Conservation (phyloP, 2,329 filamentous ascomycete species). For the Talaromyces marneffei region DNA sequence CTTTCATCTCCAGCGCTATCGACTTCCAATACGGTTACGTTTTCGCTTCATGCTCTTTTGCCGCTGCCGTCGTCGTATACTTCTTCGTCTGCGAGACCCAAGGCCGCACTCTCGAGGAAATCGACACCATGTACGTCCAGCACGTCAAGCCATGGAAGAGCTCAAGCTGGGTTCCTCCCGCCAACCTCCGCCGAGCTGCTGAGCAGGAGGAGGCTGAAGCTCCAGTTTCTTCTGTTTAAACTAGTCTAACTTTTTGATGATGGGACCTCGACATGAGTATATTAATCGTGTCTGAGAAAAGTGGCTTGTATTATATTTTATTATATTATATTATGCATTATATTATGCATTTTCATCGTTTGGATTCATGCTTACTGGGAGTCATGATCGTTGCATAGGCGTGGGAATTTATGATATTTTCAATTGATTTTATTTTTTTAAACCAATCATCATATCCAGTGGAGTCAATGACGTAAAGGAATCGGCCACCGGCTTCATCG, state of each 20-base stretch:
- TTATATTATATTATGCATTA: background rate
- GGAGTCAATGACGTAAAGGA: background rate
- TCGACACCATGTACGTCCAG: slow-evolving; percentile 71
- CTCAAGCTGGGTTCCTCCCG: slow-evolving; percentile 42
- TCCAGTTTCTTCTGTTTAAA: too few species aligned
- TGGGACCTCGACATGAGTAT: background rate
- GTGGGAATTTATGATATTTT: background rate
- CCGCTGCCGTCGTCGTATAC: slow-evolving; percentile 61
- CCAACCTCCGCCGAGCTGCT: background rate
- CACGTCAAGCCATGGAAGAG: slow-evolving; percentile 60
- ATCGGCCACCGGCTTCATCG: slow-evolving; percentile 1
- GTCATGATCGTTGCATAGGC: background rate
- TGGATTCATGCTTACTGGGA: background rate
- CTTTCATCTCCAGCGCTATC: slow-evolving; percentile 68
- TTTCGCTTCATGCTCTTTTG: slow-evolving; percentile 66
- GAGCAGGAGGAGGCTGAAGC: background rate
- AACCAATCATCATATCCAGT: background rate
- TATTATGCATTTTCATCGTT: background rate
- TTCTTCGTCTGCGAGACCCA: slow-evolving; percentile 73
- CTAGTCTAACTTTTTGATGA: background rate
- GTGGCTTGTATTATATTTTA: background rate
- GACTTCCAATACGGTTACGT: slow-evolving; percentile 73
- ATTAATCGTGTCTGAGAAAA: background rate
- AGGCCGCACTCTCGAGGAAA: slow-evolving; percentile 68
- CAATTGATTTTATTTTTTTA: background rate